Percentiles rank a stretch among this genome's conserved stretches.
Conservation (phyloP, 352 stramenopile species). For the Pythium biforme region DNA sequence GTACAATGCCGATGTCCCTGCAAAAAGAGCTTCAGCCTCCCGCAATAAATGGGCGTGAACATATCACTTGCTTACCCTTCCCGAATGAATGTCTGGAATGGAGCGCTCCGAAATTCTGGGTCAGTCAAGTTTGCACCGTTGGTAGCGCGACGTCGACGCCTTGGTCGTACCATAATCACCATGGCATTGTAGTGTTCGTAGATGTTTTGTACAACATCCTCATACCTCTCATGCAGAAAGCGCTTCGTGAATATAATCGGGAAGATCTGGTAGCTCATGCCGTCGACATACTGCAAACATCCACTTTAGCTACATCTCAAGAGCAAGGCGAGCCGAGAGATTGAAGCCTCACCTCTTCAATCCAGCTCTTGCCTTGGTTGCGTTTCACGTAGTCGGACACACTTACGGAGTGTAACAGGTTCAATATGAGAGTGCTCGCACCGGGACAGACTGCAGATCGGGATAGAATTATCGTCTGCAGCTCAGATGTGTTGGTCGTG, state of each 20-base stretch:
- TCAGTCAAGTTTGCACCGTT: neutral
- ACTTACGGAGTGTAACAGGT: slow-evolving; percentile 58
- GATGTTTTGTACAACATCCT: slow-evolving; percentile 51
- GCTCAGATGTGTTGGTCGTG: slow-evolving; percentile 37
- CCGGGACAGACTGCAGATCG: slow-evolving; percentile 54
- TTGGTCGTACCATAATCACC: slow-evolving; percentile 27
- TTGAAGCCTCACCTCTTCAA: slow-evolving; percentile 48
- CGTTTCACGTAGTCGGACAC: slow-evolving; percentile 39
- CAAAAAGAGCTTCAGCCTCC: neutral
- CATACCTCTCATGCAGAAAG: slow-evolving; percentile 55
- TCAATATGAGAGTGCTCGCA: slow-evolving; percentile 61
- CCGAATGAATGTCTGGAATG: slow-evolving; percentile 42
- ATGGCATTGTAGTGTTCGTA: slow-evolving; percentile 54
- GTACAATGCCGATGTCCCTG: slow-evolving; percentile 69
- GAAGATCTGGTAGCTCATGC: slow-evolving; percentile 69
- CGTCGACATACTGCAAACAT: slow-evolving; percentile 52
- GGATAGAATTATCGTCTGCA: slow-evolving; percentile 58
- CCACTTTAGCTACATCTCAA: neutral
- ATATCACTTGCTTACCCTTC: slow-evolving; percentile 43
- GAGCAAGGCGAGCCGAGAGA: neutral
- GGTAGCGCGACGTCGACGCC: slow-evolving; percentile 1
- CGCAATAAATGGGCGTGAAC: neutral
- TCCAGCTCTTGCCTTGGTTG: slow-evolving; percentile 41
- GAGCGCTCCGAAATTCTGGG: slow-evolving; percentile 33
- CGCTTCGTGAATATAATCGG: slow-evolving; percentile 57